Percentiles rank a stretch among this genome's conserved stretches.
Conservation (phyloP, 345 rosid species). For the Sisymbrium altissimum region DNA sequence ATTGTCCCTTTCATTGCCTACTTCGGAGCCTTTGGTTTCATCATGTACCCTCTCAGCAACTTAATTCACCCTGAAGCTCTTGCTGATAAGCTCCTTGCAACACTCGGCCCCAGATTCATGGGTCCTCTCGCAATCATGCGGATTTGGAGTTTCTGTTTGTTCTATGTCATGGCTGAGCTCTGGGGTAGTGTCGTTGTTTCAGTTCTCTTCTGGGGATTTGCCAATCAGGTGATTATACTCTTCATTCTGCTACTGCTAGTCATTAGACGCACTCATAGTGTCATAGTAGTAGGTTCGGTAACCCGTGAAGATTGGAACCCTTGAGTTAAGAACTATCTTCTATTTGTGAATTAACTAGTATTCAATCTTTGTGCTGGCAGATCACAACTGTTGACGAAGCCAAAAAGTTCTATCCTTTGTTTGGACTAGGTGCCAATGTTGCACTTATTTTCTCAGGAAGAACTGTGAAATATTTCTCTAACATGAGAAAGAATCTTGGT, state of each 20-base stretch:
- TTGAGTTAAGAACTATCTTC: background rate
- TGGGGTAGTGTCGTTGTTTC: slow-evolving; percentile 99
- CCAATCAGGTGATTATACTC: slow-evolving; percentile 72
- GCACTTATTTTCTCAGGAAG: slow-evolving; percentile 94
- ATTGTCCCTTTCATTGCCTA: slow-evolving; percentile 88
- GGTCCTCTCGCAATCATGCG: slow-evolving; percentile 95
- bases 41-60: slow-evolving; percentile 90
- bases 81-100: slow-evolving; percentile 69
- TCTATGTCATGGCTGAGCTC: slow-evolving; percentile 99
- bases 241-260: background rate
- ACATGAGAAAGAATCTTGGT: slow-evolving; percentile 75
- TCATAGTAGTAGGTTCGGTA: background rate
- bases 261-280: background rate
- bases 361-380: slow-evolving; percentile 43
- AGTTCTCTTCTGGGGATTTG: slow-evolving; percentile 97
- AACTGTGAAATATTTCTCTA: slow-evolving; percentile 94
- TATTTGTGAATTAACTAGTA: background rate
- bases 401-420: slow-evolving; percentile 87
- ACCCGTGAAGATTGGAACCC: background rate
- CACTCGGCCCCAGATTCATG: slow-evolving; percentile 86
- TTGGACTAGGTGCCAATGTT: slow-evolving; percentile 92
- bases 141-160: slow-evolving; percentile 96
- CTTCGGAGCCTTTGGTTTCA: slow-evolving; percentile 91
- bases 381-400: slow-evolving; percentile 96
- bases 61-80: slow-evolving; percentile 78